Evolutionary conservation across 208 protist species (phyloP).

Genomic region (Crithidia brevicula): DNA sequence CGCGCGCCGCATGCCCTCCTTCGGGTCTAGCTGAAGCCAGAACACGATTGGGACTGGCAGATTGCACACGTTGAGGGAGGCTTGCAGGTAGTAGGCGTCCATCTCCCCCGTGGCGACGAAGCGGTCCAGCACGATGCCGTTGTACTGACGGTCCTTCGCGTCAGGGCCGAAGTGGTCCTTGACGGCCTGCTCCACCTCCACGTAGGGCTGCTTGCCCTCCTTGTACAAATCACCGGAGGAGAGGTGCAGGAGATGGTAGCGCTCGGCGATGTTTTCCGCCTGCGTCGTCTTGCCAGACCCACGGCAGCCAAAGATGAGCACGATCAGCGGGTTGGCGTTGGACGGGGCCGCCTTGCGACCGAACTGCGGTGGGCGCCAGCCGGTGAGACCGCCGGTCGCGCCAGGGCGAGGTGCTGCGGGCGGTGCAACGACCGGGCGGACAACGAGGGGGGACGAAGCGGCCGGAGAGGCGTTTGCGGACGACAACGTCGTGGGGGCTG

Average conservation of each 20-base stretch:
- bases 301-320: conserved; percentile 83
- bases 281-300: conserved; percentile 87
- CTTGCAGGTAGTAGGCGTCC: conserved; percentile 88
- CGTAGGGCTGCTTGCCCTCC: conserved; percentile 77
- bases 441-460: background rate
- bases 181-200: conserved; percentile 64
- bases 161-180: conserved; percentile 67
- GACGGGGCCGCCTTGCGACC: conserved; percentile 26
- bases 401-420: background rate
- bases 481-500: background rate
- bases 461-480: background rate
- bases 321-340: conserved; percentile 54
- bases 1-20: conserved; percentile 65
- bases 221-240: conserved; percentile 75
- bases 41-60: conserved; percentile 80
- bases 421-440: background rate
- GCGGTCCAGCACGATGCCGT: conserved; percentile 84
- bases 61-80: conserved; percentile 45
- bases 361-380: conserved; percentile 35
- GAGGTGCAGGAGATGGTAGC: conserved; percentile 75
- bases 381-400: conserved; percentile 6
- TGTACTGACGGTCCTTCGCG: conserved; percentile 47
- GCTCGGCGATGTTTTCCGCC: conserved; percentile 46
- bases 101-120: conserved; percentile 81
- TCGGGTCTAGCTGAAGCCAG: conserved; percentile 71